Base-by-base conservation (phyloP, 139 green algal species). In the Bryopsis sp. region DNA sequence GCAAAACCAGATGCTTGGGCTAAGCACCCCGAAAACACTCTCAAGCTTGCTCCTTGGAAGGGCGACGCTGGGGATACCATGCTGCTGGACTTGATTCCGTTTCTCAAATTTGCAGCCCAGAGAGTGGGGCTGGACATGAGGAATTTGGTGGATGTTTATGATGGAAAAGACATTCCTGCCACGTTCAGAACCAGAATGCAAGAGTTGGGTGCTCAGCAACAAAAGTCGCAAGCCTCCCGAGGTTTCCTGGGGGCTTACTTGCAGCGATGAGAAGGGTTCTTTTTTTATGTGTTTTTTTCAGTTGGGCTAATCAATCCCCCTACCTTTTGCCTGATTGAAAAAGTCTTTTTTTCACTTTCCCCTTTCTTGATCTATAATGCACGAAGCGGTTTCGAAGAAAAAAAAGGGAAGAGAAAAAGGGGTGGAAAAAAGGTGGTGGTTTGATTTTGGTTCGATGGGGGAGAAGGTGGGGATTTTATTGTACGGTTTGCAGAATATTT, bases 51-150 rank as follows among this genome's bases (percentile, higher is more conserved):
- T 63, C 69, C 80, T 0, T 94, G 87, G 88, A 80, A 85, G 75
- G 70, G 72, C 28, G 78, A 78, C 59, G 2, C 59, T 7, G 71
- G 26, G 1, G 90, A 96, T 81, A 94, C 86, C 35, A 82, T 74
- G 39, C 83, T 98, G 76, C 79, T 97, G 62, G 93, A 98, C 72
- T 76, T 92, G 11, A 71, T 95, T 48, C 89, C 89, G 31, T 95
- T 95, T 77, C 70, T 95, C 32, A 85, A 95, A 59, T 71, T 37
- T n/a, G 67, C 43, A 31, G 46, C 32, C 5, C 26, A n/a, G 0
- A n/a, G 35, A 32, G 71, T 64, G 31, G 38, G 84, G 6, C 73
- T 73, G 26, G 88, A 95, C 68, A 78, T 94, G 35, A 71, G 87
- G 2, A 72, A 74, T 7, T 82, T 93, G 15, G 74, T 95, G 31